Evolutionary conservation across 106 monocot species (phyloP), one percentile per base, ranked within the genome.

Genomic region (Dioscorea dumetorum): DNA sequence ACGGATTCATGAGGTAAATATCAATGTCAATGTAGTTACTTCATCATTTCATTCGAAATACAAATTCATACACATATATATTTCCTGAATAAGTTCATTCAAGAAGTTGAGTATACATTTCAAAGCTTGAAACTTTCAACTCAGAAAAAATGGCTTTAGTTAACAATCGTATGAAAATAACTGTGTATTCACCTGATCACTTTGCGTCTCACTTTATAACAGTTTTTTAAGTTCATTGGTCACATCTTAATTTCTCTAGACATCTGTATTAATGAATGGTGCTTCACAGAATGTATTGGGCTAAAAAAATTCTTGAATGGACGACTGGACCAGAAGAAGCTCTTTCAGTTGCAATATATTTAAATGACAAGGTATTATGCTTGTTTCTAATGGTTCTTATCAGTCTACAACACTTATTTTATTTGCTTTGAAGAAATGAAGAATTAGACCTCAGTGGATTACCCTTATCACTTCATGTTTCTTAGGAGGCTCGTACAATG

Each of bases 301-400:
- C 99, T 23, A 99, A 99, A 74, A 99, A 99, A 50, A 90, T 99
- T 77, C 83, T 93, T 70, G 99, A 99, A 76, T 93, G 92, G 99
- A 99, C 99, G n/a, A 85, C 57, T 50, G 77, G 83, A 18, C 92
- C 99, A 62, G 87, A 90, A 85, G 99, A 99, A 85, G 99, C 99
- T 64, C 99, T 99, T 80, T 82, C 90, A 58, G 81, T 83, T 57
- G 92, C 99, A 73, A 71, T 87, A 66, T 90, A 90, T 72, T 71
- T 92, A 50, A 99, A 99, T 79, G 89, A 99, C 71, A 99, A 92
- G 99, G 99, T 93, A 85, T 22, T 63, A 49, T 32, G 41, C 6
- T 41, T 41, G 41, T 41, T 41, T 41, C 9, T 52, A 16, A 19
- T 14, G 24, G 18, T 57, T 48, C 58, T 34, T 31, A 34, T 64